Evolutionary conservation across 768 basidiomycete genomes (phyloP).

Genomic region (Dentipellis sp.): DNA sequence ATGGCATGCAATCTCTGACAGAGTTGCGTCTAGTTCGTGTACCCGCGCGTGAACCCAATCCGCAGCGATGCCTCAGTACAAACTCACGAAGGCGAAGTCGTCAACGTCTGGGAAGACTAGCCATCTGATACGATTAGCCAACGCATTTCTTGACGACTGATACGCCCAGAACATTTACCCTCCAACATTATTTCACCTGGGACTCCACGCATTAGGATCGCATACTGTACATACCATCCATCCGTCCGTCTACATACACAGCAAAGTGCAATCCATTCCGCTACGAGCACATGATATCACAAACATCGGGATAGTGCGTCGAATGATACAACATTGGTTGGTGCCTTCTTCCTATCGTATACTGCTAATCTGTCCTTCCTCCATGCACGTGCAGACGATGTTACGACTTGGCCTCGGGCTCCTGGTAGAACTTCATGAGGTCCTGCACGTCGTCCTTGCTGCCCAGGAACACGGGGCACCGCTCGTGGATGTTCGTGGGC

Average conservation of each 20-base stretch:
- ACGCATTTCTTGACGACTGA: neutral
- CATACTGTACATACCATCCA: neutral
- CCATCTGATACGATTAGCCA: neutral
- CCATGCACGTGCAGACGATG: neutral
- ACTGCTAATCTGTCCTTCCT: too few species aligned
- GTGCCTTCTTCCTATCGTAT: neutral
- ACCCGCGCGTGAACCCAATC: conserved; percentile 71
- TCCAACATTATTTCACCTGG: too few species aligned
- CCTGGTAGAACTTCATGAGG: conserved; percentile 72
- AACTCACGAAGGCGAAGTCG: conserved; percentile 78
- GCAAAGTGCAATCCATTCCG: too few species aligned
- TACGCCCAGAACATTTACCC: neutral
- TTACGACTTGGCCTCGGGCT: neutral
- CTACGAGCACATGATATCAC: too few species aligned
- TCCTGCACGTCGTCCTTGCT: conserved; percentile 91
- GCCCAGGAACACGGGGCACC: conserved; percentile 90
- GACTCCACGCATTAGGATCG: neutral
- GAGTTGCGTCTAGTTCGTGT: conserved; percentile 51
- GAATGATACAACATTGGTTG: neutral
- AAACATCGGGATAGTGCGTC: neutral
- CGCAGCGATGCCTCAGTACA: conserved; percentile 73
- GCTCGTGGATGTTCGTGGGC: conserved; percentile 82
- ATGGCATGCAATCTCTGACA: neutral
- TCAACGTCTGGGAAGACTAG: conserved; percentile 25
- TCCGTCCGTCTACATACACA: neutral